phyloP scores from a whole-genome alignment of 2,329 filamentous ascomycete species.

The Stemphylium beticola region DNA sequence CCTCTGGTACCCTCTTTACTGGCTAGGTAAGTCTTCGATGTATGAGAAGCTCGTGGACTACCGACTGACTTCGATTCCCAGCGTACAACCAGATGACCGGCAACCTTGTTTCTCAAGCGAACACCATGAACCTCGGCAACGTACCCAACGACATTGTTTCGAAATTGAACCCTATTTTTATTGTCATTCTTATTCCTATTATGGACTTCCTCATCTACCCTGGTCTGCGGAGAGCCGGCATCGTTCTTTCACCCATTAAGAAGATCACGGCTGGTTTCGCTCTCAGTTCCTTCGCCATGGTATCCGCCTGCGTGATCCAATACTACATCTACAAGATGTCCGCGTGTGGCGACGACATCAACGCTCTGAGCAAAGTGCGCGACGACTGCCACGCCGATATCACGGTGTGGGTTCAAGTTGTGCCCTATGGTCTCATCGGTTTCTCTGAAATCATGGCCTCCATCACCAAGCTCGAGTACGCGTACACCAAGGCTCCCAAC shows the following conservation, averaged over 20 bases:
- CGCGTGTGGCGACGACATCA: conserved; percentile 35
- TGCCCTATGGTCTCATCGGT: conserved; percentile 62
- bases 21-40: conserved; percentile 16
- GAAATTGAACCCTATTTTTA: conserved; percentile 77
- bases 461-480: conserved; percentile 73
- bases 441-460: conserved; percentile 68
- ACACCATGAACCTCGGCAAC: conserved; percentile 69
- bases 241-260: conserved; percentile 76
- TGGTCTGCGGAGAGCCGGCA: conserved; percentile 65
- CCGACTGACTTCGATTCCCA: background rate
- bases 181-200: conserved; percentile 69
- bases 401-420: conserved; percentile 62
- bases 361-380: conserved; percentile 47
- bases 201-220: conserved; percentile 73
- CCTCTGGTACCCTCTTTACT: conserved; percentile 64
- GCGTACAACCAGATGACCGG: conserved; percentile 64
- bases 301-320: conserved; percentile 64
- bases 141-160: conserved; percentile 79
- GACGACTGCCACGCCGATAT: conserved; percentile 53
- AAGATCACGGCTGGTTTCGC: conserved; percentile 75
- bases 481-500: conserved; percentile 58
- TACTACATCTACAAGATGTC: conserved; percentile 57
- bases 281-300: conserved; percentile 66
- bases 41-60: no score
- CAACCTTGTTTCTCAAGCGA: conserved; percentile 72